phyloP scores from a whole-genome alignment of 352 stramenopile species.

The Pythium rishiriense region DNA sequence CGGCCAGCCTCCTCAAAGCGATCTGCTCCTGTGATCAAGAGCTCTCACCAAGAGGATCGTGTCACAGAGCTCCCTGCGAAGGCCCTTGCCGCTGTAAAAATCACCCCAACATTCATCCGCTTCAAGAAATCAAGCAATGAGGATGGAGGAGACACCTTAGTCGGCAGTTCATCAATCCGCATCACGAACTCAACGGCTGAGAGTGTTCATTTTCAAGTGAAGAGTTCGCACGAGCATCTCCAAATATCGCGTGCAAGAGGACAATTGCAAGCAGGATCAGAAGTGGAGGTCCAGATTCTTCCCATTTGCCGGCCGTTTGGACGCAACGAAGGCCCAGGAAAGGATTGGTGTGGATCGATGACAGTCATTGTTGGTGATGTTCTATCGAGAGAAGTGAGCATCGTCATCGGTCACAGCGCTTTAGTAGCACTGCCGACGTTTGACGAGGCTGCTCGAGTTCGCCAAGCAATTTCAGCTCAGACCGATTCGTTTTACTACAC shows the following conservation, averaged over 20 bases:
- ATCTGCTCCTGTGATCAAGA: background rate
- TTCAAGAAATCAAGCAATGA: slow-evolving; percentile 31
- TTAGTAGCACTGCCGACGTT: slow-evolving; percentile 51
- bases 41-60: background rate
- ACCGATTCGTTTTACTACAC: slow-evolving; percentile 88
- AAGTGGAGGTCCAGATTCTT: slow-evolving; percentile 44
- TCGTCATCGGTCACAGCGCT: slow-evolving; percentile 51
- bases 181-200: slow-evolving; percentile 63
- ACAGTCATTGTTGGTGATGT: slow-evolving; percentile 54
- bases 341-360: slow-evolving; percentile 69
- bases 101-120: slow-evolving; percentile 60
- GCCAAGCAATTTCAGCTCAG: slow-evolving; percentile 67
- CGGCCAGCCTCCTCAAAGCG: background rate
- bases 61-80: slow-evolving; percentile 50
- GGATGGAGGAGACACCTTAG: background rate
- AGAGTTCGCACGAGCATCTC: slow-evolving; percentile 56
- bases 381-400: slow-evolving; percentile 60
- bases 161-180: slow-evolving; percentile 27
- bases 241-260: slow-evolving; percentile 43
- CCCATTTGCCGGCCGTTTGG: slow-evolving; percentile 58
- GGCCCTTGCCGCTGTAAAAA: slow-evolving; percentile 45
- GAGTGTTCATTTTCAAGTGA: slow-evolving; percentile 50
- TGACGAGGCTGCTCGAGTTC: slow-evolving; percentile 57
- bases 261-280: slow-evolving; percentile 45
- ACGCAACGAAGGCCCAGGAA: slow-evolving; percentile 1